Evolutionary conservation across 225 moss, liverwort and hornwort genomes (phyloP).

Genomic region (Polytrichum formosum): DNA sequence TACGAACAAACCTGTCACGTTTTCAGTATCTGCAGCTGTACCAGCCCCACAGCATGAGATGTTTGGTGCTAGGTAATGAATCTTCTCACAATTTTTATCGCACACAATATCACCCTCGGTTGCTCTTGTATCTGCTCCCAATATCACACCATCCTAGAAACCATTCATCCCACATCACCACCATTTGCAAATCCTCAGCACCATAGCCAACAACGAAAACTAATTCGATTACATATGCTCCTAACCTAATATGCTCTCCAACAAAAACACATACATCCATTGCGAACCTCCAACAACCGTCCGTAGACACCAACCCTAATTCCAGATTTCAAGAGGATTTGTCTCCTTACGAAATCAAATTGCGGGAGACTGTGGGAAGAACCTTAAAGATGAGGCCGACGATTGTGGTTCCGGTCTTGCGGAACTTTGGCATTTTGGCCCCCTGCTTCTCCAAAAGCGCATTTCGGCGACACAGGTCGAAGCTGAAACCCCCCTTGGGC

Average conservation of each 20-base stretch:
- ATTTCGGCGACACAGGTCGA: conserved; percentile 89
- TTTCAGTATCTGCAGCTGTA: conserved; percentile 95
- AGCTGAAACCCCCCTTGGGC: conserved; percentile 72
- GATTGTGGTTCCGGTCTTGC: conserved; percentile 96
- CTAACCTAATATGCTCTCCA: too few species aligned
- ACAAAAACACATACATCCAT: too few species aligned
- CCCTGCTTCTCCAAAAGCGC: conserved; percentile 76
- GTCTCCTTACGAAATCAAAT: too few species aligned
- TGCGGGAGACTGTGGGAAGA: not conserved
- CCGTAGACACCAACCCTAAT: not conserved
- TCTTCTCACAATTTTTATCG: conserved; percentile 99
- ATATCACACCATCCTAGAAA: conserved; percentile 84
- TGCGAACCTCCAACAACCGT: too few species aligned
- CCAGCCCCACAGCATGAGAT: conserved; percentile 98
- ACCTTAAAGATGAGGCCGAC: conserved; percentile 92
- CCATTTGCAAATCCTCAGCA: too few species aligned
- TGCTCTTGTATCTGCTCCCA: conserved; percentile 95
- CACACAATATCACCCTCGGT: conserved; percentile 97
- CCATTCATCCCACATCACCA: too few species aligned
- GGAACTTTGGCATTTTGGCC: conserved; percentile 67
- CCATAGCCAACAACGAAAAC: too few species aligned
- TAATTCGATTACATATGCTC: too few species aligned
- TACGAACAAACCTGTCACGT: conserved; percentile 71
- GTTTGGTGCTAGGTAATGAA: conserved; percentile 93
- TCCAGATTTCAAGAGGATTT: too few species aligned